Percentiles rank a stretch among this genome's conserved stretches.
Evolutionary conservation across 2,329 filamentous ascomycete genomes (phyloP).

Genomic region (Pseudopyricularia javanii): DNA sequence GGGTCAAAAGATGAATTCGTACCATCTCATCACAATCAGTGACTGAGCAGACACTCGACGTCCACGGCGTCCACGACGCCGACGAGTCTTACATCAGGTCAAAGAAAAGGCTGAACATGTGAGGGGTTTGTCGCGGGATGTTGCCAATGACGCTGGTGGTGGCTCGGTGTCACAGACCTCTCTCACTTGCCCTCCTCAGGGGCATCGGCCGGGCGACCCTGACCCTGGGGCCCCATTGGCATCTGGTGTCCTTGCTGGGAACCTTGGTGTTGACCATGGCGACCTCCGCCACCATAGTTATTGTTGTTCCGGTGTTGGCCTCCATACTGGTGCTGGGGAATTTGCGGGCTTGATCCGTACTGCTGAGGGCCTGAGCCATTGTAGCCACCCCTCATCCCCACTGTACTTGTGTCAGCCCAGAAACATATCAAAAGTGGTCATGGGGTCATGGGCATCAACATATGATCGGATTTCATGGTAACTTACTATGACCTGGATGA

Average conservation of each 20-base stretch:
- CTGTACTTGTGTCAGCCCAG: slow-evolving; percentile 18
- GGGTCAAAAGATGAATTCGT: background rate
- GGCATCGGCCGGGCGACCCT: slow-evolving; percentile 23
- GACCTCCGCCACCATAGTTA: slow-evolving; percentile 21
- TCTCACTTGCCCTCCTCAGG: slow-evolving; percentile 30
- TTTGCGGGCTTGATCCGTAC: slow-evolving; percentile 51
- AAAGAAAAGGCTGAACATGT: background rate
- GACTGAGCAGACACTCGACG: background rate
- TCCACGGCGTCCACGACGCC: background rate
- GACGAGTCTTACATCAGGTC: background rate
- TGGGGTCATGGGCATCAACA: background rate
- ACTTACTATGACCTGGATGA: slow-evolving; percentile 65
- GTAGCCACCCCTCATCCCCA: slow-evolving; percentile 51
- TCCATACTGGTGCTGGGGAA: slow-evolving; percentile 48
- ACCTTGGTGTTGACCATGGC: slow-evolving; percentile 31
- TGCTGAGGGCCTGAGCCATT: slow-evolving; percentile 47
- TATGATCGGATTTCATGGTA: background rate
- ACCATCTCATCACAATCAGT: background rate
- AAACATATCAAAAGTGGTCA: background rate
- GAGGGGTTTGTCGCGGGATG: background rate
- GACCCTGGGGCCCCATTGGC: slow-evolving; percentile 19
- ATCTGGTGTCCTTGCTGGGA: slow-evolving; percentile 21
- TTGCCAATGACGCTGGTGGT: background rate
- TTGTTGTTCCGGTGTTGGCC: slow-evolving; percentile 45
- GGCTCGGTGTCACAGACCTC: background rate